Percentiles rank a stretch among this genome's conserved stretches.
Evolutionary conservation across 371 early-diverging fungal species (phyloP).

Genomic region (Funneliformis caledonium): DNA sequence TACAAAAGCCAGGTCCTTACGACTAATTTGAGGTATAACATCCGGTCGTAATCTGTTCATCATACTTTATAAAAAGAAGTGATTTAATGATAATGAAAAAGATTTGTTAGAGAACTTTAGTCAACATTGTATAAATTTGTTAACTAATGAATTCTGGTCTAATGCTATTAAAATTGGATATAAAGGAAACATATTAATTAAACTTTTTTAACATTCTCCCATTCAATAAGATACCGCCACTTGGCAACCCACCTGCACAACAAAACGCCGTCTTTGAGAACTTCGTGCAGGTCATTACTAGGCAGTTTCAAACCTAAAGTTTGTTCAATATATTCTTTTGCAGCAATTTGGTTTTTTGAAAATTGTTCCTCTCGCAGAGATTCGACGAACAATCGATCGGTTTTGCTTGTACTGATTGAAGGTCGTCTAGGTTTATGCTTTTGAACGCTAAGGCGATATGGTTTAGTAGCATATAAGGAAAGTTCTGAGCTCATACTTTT

Average conservation of each 20-base stretch:
- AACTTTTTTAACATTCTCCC: not conserved
- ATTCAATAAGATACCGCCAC: not conserved
- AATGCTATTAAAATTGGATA: not conserved
- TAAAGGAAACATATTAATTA: conserved; percentile 7
- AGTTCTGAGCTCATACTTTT: not conserved
- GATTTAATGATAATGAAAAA: conserved; percentile 3
- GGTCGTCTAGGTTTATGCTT: not conserved
- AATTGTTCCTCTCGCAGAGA: conserved; percentile 54
- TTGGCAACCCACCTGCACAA: conserved; percentile 67
- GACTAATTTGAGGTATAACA: conserved; percentile 69
- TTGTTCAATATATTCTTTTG: conserved; percentile 56
- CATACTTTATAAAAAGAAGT: conserved; percentile 51
- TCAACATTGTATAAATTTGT: not conserved
- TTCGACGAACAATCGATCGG: conserved; percentile 19
- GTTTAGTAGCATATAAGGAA: not conserved
- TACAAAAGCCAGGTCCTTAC: conserved; percentile 72
- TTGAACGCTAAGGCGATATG: not conserved
- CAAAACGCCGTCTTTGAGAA: conserved; percentile 78
- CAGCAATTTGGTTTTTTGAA: conserved; percentile 54
- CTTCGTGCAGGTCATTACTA: conserved; percentile 56
- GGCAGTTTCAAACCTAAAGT: conserved; percentile 55
- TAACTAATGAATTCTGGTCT: not conserved
- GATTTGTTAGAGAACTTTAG: not conserved
- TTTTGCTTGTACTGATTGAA: conserved; percentile 21
- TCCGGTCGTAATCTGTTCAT: conserved; percentile 78